Evolutionary conservation across 768 basidiomycete genomes (phyloP), one percentile per base, ranked within the genome.

Genomic region (Russula ochroleuca): DNA sequence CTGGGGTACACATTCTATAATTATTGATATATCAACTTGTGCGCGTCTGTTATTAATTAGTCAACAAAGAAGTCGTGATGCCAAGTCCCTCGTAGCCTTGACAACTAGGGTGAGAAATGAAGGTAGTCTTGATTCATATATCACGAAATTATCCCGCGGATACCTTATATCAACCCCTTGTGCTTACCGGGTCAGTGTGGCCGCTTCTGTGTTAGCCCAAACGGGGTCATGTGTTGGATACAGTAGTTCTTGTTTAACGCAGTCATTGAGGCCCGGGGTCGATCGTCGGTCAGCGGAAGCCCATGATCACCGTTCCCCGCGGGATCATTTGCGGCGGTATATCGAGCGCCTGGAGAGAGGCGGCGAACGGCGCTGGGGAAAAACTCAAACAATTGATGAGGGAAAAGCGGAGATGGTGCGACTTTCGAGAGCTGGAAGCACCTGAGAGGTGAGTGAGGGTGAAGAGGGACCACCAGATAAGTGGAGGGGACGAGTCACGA

Each of bases 241-340:
- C 41, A 19, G 56, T 23, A 37, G 48, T 47, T 23, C 8, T 55
- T 41, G 54, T 25, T 38, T 15, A 28, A 10, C 23, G 7, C 25
- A 17, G 55, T 43, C 40, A 56, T n/a, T 43, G 17, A 13, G 33
- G 21, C 19, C 15, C 17, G 5, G 31, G 35, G 28, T 64, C 51
- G 52, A 59, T 59, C 57, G 57, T 64, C 57, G 63, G 56, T 43
- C 17, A 11, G 62, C n/a, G 47, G 49, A 54, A 51, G 51, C 23
- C 7, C 31, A 47, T 52, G 62, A 55, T 55, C 25, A 55, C 58
- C 53, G 28, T 49, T 50, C 19, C 40, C 52, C 58, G 63, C 59
- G 63, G 63, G 43, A 21, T 19, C 14, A 60, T 55, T 50, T 60
- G 59, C 47, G 58, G 63, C 63, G 47, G 28, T 37, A 45, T 53